Percentiles rank a stretch among this genome's conserved stretches.
Evolutionary conservation across 768 basidiomycete genomes (phyloP).

Genomic region (Termitomyces sp.): DNA sequence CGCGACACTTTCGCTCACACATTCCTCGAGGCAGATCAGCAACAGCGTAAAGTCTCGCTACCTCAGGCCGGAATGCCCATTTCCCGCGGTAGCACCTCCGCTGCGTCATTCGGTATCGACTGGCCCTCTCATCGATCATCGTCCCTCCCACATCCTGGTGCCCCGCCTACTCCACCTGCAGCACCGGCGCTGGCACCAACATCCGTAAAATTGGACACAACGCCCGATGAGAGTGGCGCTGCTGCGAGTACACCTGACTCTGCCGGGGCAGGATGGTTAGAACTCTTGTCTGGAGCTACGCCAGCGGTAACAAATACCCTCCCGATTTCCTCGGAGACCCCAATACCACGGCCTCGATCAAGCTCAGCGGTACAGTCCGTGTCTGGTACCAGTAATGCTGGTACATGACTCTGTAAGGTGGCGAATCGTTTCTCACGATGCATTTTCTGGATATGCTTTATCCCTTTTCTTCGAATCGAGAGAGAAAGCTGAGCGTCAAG

Average conservation of each 20-base stretch:
- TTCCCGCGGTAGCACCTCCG: slow-evolving; percentile 1
- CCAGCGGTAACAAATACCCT: neutral
- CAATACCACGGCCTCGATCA: slow-evolving; percentile 1
- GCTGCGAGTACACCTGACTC: neutral
- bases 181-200: neutral
- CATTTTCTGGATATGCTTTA: neutral
- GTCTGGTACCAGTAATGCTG: neutral
- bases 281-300: slow-evolving; percentile 5
- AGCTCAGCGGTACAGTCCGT: neutral
- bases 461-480: neutral
- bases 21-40: slow-evolving; percentile 24
- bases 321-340: neutral
- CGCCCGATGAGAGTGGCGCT: neutral
- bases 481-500: neutral
- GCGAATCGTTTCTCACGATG: neutral
- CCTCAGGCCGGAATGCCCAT: neutral
- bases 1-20: slow-evolving; percentile 19
- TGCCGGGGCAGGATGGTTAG: slow-evolving; percentile 5
- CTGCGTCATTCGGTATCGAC: slow-evolving; percentile 13
- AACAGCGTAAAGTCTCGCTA: slow-evolving; percentile 7
- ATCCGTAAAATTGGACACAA: neutral
- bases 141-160: neutral
- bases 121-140: slow-evolving; percentile 9
- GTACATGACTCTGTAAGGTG: neutral
- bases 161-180: neutral